These are phyloP conservation scores for Candida glaebosa DNA, from an alignment of 805 yeast genomes.

Conservation along the genomic window DNA sequence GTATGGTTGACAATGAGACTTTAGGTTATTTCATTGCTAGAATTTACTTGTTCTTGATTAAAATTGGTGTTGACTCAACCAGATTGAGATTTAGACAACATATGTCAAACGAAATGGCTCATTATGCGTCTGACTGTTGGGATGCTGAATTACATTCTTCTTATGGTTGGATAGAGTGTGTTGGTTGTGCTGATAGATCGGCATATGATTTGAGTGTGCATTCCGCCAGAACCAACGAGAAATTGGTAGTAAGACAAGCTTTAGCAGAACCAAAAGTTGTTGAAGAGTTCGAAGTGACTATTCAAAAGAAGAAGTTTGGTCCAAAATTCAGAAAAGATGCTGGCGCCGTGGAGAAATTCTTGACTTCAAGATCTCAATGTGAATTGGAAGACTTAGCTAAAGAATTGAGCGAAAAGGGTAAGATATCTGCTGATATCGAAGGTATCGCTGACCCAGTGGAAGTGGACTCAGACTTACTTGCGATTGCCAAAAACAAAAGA, in stretches of 20 bases:
- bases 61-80: conserved; percentile 84
- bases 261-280: conserved; percentile 80
- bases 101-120: conserved; percentile 99
- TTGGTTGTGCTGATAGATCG: conserved; percentile 99
- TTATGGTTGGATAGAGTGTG: conserved; percentile 99
- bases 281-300: conserved; percentile 77
- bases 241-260: conserved; percentile 88
- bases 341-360: conserved; percentile 81
- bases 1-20: conserved; percentile 94
- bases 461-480: conserved; percentile 67
- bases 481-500: conserved; percentile 72
- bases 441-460: conserved; percentile 64
- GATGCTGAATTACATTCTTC: conserved; percentile 96
- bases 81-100: conserved; percentile 97
- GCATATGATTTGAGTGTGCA: conserved; percentile 97
- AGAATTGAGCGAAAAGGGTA: conserved; percentile 60
- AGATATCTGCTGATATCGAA: conserved; percentile 64
- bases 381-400: conserved; percentile 75
- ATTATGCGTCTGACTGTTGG: conserved; percentile 99
- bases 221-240: conserved; percentile 91
- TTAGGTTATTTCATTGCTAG: conserved; percentile 96
- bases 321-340: conserved; percentile 98
- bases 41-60: conserved; percentile 77
- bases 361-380: conserved; percentile 71
- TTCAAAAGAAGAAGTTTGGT: conserved; percentile 94